These are phyloP conservation scores for Fusarium sp. DNA, from an alignment of 2,329 filamentous ascomycete species.

Conservation along the genomic window DNA sequence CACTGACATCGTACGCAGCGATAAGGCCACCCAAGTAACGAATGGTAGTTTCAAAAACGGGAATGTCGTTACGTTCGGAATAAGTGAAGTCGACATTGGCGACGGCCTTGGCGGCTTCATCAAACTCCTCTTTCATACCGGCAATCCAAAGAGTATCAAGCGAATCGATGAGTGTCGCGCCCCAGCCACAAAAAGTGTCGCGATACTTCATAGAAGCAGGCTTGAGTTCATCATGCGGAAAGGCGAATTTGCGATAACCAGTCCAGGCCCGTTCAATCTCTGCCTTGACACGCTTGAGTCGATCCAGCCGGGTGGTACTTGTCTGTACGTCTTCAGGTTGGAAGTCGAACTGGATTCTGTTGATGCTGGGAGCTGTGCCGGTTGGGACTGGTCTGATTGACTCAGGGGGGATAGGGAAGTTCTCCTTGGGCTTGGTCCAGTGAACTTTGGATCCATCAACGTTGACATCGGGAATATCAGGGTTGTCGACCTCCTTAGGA, in stretches of 20 bases:
- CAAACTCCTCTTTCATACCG: conserved; percentile 80
- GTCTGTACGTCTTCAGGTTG: conserved; percentile 68
- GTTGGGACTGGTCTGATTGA: conserved; percentile 81
- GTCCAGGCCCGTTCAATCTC: conserved; percentile 83
- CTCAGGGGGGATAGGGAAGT: conserved; percentile 77
- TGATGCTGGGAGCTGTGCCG: conserved; percentile 74
- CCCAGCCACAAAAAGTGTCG: conserved; percentile 93
- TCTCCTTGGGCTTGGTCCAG: conserved; percentile 79
- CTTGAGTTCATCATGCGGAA: conserved; percentile 85
- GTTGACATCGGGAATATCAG: conserved; percentile 21
- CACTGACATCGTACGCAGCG: conserved; percentile 87
- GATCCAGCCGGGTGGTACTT: conserved; percentile 69
- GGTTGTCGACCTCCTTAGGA: conserved; percentile 33
- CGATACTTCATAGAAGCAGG: conserved; percentile 74
- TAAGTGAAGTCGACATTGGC: conserved; percentile 84
- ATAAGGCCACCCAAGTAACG: conserved; percentile 89
- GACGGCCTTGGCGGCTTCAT: conserved; percentile 76
- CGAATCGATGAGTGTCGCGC: conserved; percentile 84
- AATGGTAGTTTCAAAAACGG: conserved; percentile 93
- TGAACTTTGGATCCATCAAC: conserved; percentile 56
- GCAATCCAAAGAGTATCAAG: conserved; percentile 90
- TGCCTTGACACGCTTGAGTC: conserved; percentile 73
- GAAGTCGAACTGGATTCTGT: conserved; percentile 80
- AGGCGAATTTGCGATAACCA: conserved; percentile 82
- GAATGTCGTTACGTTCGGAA: conserved; percentile 72